Conservation (phyloP, 306 rosid genomes). For the Betula pendula region DNA sequence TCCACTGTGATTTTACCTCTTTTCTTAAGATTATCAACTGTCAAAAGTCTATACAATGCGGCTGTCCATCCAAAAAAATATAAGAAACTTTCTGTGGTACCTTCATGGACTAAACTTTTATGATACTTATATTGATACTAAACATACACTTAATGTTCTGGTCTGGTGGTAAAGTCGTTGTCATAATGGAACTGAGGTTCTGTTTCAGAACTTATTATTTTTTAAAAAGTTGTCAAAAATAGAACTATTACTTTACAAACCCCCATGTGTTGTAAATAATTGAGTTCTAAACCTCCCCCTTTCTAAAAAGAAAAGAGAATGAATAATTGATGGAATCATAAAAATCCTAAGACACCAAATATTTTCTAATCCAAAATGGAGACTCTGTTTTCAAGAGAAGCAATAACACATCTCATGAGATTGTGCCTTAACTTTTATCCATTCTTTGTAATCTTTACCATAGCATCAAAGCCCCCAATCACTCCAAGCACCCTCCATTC, state of each 20-base stretch:
- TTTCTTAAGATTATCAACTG: neutral
- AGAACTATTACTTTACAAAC: neutral
- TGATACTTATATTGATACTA: no score
- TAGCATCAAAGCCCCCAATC: neutral
- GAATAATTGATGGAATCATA: neutral
- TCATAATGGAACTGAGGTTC: neutral
- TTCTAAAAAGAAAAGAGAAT: neutral
- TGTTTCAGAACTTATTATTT: neutral
- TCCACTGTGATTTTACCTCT: neutral
- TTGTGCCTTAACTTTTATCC: neutral
- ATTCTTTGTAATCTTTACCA: no score
- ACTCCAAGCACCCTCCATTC: no score
- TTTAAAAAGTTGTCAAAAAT: neutral
- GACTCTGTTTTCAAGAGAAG: neutral
- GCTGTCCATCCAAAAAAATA: neutral
- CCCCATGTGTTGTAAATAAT: neutral
- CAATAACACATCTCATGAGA: neutral
- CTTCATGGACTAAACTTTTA: neutral
- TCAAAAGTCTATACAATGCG: no score
- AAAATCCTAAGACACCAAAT: neutral
- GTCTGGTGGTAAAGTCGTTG: neutral
- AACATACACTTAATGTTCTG: neutral
- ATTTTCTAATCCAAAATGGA: neutral
- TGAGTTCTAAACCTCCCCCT: neutral
- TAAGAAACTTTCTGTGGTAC: neutral